Percentiles rank a stretch among this genome's conserved stretches.
These are phyloP conservation scores for Crithidia expoeki DNA, from an alignment of 208 protist species.

Conservation along the genomic window DNA sequence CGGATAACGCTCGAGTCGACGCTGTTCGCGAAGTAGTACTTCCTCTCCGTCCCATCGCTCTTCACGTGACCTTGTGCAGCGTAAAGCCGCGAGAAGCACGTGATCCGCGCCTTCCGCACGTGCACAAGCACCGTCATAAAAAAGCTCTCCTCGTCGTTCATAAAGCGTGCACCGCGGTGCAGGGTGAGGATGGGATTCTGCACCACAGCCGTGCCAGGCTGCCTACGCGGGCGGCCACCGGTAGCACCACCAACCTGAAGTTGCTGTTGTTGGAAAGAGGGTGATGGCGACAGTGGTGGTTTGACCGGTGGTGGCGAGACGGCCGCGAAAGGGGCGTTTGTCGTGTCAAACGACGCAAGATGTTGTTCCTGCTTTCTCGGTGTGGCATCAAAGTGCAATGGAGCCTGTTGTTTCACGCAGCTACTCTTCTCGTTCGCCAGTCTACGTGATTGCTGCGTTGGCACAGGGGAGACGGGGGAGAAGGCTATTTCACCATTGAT, in stretches of 20 bases:
- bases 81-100: slow-evolving; percentile 26
- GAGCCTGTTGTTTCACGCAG: background rate
- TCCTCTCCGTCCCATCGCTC: background rate
- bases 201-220: slow-evolving; percentile 18
- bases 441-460: slow-evolving; percentile 2
- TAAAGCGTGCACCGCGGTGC: slow-evolving; percentile 24
- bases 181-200: slow-evolving; percentile 16
- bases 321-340: background rate
- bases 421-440: too few species aligned
- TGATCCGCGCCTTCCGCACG: slow-evolving; percentile 1
- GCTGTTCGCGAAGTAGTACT: slow-evolving; percentile 8
- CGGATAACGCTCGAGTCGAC: slow-evolving; percentile 5
- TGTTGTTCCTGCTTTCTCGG: background rate
- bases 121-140: slow-evolving; percentile 29
- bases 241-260: background rate
- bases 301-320: background rate
- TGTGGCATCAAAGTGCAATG: background rate
- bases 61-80: slow-evolving; percentile 12
- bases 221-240: background rate
- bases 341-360: slow-evolving; percentile 8
- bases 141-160: slow-evolving; percentile 14
- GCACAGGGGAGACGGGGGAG: background rate
- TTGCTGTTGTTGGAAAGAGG: background rate
- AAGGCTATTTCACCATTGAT: background rate
- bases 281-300: background rate